Evolutionary conservation across 345 rosid species (phyloP).

Genomic region (Salix udensis): DNA sequence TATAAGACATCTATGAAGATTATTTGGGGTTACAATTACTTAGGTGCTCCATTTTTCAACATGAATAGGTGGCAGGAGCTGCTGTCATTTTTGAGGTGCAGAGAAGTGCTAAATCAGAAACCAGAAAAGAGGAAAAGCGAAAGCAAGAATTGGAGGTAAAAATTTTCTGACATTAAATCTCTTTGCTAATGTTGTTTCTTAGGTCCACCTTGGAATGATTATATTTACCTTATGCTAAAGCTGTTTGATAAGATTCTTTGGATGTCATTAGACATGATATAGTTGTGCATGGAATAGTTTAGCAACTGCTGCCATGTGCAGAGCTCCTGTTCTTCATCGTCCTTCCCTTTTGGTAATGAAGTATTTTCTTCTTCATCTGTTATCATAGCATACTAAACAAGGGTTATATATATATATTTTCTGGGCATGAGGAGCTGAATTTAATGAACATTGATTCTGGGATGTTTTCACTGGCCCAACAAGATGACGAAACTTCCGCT

Average conservation of each 20-base stretch:
- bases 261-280: not conserved
- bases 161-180: constrained; percentile 3
- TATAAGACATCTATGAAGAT: not conserved
- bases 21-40: not conserved
- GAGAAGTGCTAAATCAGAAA: constrained; percentile 84
- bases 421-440: not conserved
- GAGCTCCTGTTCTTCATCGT: not conserved
- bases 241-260: not conserved
- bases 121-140: constrained; percentile 74
- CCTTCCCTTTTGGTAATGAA: not conserved
- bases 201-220: not conserved
- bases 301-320: not conserved
- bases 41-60: constrained; percentile 6
- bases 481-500: too few relatives aligned
- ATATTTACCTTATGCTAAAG: not conserved
- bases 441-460: not conserved
- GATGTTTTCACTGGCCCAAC: not conserved
- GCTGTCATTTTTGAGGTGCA: constrained; percentile 82
- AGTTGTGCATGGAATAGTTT: not conserved
- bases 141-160: constrained; percentile 70
- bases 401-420: too few relatives aligned
- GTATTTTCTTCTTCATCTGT: not conserved
- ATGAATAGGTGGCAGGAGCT: constrained; percentile 71
- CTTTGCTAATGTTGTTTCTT: not conserved
- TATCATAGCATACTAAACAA: not conserved